Conservation (phyloP, 768 basidiomycete genomes). For the Daedalea quercina region DNA sequence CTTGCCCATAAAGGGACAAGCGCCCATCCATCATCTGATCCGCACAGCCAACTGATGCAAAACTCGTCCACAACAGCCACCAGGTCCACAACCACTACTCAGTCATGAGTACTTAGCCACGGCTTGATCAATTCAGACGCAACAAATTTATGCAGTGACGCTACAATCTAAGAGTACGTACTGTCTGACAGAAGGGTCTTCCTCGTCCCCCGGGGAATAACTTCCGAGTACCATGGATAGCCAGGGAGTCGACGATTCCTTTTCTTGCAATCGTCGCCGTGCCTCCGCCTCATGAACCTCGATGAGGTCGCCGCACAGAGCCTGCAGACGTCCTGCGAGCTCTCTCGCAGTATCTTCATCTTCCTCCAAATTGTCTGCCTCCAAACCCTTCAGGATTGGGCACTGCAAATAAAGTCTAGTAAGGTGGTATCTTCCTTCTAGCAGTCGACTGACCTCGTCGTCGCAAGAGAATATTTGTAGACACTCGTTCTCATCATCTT, state of each 20-base stretch:
- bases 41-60: background rate
- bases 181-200: background rate
- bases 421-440: constrained; percentile 2
- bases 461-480: constrained; percentile 45
- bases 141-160: background rate
- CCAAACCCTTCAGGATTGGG: constrained; percentile 36
- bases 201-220: constrained; percentile 5
- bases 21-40: background rate
- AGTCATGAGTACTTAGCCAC: no score
- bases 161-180: background rate
- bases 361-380: constrained; percentile 35
- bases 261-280: constrained; percentile 2
- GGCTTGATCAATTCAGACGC: no score
- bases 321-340: constrained; percentile 36
- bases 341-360: constrained; percentile 30
- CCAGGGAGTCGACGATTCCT: background rate
- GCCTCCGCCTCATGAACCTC: constrained; percentile 28
- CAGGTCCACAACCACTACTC: background rate
- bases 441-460: constrained; percentile 29
- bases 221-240: constrained; percentile 10
- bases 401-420: constrained; percentile 2
- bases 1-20: constrained; percentile 1
- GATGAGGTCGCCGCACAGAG: constrained; percentile 41
- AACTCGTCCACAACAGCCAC: background rate
- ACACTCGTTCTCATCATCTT: constrained; percentile 39